Evolutionary conservation across 2,329 filamentous ascomycete genomes (phyloP).

Genomic region (Hirsutella thompsonii): DNA sequence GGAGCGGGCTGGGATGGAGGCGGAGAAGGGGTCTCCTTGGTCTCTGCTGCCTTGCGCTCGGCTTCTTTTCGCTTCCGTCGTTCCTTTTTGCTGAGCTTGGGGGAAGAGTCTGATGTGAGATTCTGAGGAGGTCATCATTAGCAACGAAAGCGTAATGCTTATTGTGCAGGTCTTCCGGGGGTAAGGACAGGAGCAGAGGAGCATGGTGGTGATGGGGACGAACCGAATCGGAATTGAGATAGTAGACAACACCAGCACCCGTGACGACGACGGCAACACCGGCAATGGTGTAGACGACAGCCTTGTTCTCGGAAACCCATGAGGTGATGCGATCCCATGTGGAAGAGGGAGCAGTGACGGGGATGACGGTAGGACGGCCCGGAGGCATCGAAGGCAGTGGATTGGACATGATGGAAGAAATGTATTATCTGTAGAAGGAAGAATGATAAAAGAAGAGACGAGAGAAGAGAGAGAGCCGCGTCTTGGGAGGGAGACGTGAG

Average conservation of each 20-base stretch:
- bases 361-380: conserved; percentile 29
- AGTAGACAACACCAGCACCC: conserved; percentile 86
- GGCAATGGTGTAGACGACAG: conserved; percentile 88
- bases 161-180: neutral
- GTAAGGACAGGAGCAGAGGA: neutral
- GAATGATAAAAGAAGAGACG: conserved; percentile 5
- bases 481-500: neutral
- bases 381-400: conserved; percentile 36
- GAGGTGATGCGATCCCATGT: conserved; percentile 81
- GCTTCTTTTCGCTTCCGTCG: conserved; percentile 77
- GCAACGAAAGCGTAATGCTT: neutral
- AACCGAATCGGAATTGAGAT: conserved; percentile 54
- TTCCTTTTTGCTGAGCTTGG: conserved; percentile 82
- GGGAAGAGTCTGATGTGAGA: conserved; percentile 31
- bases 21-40: conserved; percentile 26
- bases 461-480: conserved; percentile 7
- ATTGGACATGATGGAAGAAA: conserved; percentile 25
- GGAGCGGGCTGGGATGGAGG: conserved; percentile 35
- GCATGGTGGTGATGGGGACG: conserved; percentile 7
- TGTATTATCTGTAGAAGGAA: conserved; percentile 4
- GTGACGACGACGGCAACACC: conserved; percentile 87
- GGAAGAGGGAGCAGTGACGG: conserved; percentile 47
- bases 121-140: conserved; percentile 21
- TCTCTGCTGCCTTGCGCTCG: conserved; percentile 42
- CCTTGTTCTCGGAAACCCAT: conserved; percentile 95